A percentile compares a stretch with the other conserved stretches of the same genome.
Conservation (phyloP, 179 eudicot genomes). For the Vitellaria paradoxa region DNA sequence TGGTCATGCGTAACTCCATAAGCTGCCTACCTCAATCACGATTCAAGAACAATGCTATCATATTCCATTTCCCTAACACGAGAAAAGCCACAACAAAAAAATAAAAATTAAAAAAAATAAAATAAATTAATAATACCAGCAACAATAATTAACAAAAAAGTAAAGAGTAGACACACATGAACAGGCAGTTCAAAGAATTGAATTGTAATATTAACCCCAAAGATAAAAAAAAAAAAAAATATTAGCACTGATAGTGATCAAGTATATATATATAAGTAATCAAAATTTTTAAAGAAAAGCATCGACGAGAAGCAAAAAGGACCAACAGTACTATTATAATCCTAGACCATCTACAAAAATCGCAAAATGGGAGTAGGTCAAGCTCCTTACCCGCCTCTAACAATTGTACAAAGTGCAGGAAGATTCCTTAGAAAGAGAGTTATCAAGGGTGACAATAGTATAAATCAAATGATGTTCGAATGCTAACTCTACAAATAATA, state of each 20-base stretch:
- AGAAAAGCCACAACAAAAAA: not conserved
- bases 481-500: not conserved
- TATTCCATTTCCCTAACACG: slow-evolving; percentile 77
- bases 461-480: not conserved
- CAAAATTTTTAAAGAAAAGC: no score
- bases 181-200: not conserved
- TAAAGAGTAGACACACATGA: not conserved
- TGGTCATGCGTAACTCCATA: slow-evolving; percentile 78
- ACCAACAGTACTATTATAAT: no score
- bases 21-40: slow-evolving; percentile 97
- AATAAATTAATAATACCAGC: no score
- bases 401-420: no score
- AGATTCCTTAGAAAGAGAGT: no score
- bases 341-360: no score
- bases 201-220: not conserved
- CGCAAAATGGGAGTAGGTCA: no score
- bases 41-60: slow-evolving; percentile 93
- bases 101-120: not conserved
- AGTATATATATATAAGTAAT: not conserved
- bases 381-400: no score
- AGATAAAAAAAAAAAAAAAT: not conserved
- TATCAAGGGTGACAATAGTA: not conserved
- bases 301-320: no score
- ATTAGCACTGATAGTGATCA: not conserved
- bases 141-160: not conserved